phyloP scores from a whole-genome alignment of 805 yeast genomes.

The Yamadazyma laniorum region DNA sequence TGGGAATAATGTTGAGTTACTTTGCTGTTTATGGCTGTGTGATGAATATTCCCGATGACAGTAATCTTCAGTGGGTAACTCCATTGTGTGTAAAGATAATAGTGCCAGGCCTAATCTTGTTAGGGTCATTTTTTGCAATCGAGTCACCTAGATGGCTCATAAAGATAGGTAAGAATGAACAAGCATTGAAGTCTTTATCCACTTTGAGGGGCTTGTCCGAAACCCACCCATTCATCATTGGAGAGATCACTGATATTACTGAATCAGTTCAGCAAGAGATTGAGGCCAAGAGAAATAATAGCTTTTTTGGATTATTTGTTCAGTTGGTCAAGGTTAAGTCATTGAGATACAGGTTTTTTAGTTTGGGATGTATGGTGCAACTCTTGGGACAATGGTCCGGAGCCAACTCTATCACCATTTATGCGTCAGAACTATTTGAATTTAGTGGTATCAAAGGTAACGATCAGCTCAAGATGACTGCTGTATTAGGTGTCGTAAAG shows the following conservation, averaged over 20 bases:
- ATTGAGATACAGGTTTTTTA: slow-evolving; percentile 45
- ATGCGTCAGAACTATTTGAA: slow-evolving; percentile 52
- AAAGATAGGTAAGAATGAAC: slow-evolving; percentile 39
- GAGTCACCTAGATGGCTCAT: slow-evolving; percentile 55
- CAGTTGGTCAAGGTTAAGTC: slow-evolving; percentile 26
- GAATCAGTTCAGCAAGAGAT: slow-evolving; percentile 43
- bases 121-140: slow-evolving; percentile 41
- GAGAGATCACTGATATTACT: slow-evolving; percentile 51
- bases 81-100: slow-evolving; percentile 51
- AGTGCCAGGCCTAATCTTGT: slow-evolving; percentile 45
- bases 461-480: slow-evolving; percentile 45
- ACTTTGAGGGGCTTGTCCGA: slow-evolving; percentile 44
- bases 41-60: slow-evolving; percentile 35
- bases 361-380: slow-evolving; percentile 43
- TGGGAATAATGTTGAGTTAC: slow-evolving; percentile 51
- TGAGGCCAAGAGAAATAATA: slow-evolving; percentile 22
- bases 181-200: slow-evolving; percentile 39
- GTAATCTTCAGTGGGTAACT: slow-evolving; percentile 49
- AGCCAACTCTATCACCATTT: slow-evolving; percentile 54
- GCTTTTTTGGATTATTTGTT: slow-evolving; percentile 33
- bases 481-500: slow-evolving; percentile 54
- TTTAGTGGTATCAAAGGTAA: slow-evolving; percentile 47
- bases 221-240: slow-evolving; percentile 48
- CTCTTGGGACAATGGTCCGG: slow-evolving; percentile 60
- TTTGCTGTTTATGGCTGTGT: slow-evolving; percentile 54